Evolutionary conservation across 2,329 filamentous ascomycete genomes (phyloP), one percentile per base, ranked within the genome.

Genomic region (Leptographium wingfieldii): DNA sequence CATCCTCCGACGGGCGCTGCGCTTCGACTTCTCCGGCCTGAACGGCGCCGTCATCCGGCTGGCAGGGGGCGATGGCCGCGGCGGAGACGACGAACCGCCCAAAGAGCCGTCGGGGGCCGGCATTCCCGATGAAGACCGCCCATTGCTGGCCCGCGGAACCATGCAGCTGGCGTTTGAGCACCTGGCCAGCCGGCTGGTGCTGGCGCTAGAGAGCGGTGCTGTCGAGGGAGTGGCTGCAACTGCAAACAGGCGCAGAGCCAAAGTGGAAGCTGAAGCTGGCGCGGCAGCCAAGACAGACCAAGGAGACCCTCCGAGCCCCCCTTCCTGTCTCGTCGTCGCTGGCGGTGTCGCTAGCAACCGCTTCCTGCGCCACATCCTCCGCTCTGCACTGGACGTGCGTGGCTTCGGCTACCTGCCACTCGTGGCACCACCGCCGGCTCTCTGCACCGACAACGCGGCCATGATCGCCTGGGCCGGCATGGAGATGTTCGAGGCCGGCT

Each of bases 381-480:
- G 76, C 40, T 62, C 69, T 7, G 75, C 77, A 53, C 70, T 96
- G 51, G 80, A 86, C 64, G 80, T 77, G n/a, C 80, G 87, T 52
- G 88, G 88, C 0, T 86, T 83, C 68, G 68, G 69, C 0, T 66
- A 82, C 64, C 70, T 95, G 33, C 67, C 77, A 12, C 71, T 96
- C 9, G 73, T 86, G 35, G 88, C 87, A 59, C 92, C 94, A n/a
- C 91, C 91, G 3, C 72, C 82, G 11, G 76, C 78, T 51, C 77
- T 92, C 58, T 97, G 94, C 69, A 96, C 90, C 0, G 94, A 99
- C 68, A 97, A 99, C 72, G 94, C 94, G 14, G 90, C 91, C 55
- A 99, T 99, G 94, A 92, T 97, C 69, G 92, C 87, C 1, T 97
- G 94, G 92, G 79, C 92, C 1, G 94, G 87, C 0, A 80, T 92